Evolutionary conservation across 1,139 yeast genomes (phyloP).

Genomic region (Zygotorulaspora mrakii): DNA sequence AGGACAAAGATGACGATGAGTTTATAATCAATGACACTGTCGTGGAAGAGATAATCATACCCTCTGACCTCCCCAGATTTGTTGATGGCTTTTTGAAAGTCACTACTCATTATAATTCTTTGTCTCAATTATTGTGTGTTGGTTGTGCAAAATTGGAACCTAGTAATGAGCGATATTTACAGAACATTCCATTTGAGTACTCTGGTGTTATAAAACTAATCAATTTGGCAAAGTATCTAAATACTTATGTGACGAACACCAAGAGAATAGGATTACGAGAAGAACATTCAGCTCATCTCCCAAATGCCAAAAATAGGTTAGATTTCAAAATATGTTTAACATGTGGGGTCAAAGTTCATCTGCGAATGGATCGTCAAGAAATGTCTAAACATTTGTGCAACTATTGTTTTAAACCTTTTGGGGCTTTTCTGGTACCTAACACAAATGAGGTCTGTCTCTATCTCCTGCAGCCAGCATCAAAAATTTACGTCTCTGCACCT

Average conservation of each 20-base stretch:
- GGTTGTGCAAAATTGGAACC: slow-evolving; percentile 14
- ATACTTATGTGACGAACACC: slow-evolving; percentile 60
- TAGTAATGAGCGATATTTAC: slow-evolving; percentile 19
- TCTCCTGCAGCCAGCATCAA: slow-evolving; percentile 38
- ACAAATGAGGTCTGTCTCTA: slow-evolving; percentile 41
- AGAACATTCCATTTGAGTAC: slow-evolving; percentile 42
- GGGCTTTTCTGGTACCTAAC: slow-evolving; percentile 47
- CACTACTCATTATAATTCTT: slow-evolving; percentile 17
- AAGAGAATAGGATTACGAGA: slow-evolving; percentile 29
- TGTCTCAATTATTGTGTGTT: slow-evolving; percentile 17
- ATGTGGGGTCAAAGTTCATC: slow-evolving; percentile 42
- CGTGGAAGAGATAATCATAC: slow-evolving; percentile 16
- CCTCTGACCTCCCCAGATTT: slow-evolving; percentile 14
- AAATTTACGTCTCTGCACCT: slow-evolving; percentile 52
- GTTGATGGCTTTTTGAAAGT: slow-evolving; percentile 17
- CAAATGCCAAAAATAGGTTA: slow-evolving; percentile 35
- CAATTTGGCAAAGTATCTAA: slow-evolving; percentile 62
- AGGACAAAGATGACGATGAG: slow-evolving; percentile 18
- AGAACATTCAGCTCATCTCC: slow-evolving; percentile 26
- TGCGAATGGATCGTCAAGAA: slow-evolving; percentile 31
- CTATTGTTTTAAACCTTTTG: slow-evolving; percentile 38
- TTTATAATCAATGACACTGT: slow-evolving; percentile 20
- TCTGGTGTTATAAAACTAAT: slow-evolving; percentile 66
- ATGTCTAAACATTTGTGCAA: slow-evolving; percentile 38
- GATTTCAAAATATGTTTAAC: slow-evolving; percentile 42